phyloP scores from a whole-genome alignment of 116 monocot species.

The Papilionanthe hybrid region DNA sequence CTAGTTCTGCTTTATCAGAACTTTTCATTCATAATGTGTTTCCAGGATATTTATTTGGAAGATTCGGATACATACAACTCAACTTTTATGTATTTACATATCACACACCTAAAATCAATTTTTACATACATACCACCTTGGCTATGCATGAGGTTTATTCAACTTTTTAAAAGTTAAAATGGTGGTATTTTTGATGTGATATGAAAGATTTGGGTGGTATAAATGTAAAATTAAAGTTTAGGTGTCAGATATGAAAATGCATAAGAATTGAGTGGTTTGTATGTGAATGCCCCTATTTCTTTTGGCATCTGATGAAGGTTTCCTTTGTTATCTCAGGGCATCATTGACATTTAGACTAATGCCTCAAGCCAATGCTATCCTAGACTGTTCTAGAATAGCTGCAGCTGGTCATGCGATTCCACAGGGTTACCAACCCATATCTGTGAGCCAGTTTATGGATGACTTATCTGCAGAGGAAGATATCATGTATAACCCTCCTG shows the following conservation, averaged over 20 bases:
- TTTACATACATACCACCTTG: no score
- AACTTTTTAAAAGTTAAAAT: no score
- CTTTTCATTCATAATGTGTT: neutral
- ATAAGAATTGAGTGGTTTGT: no score
- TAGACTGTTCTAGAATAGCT: conserved; percentile 78
- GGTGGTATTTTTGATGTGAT: no score
- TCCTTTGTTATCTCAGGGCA: conserved; percentile 36
- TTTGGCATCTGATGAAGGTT: conserved; percentile 6
- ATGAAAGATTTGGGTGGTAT: no score
- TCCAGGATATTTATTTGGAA: neutral
- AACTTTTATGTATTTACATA: no score
- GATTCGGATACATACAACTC: no score
- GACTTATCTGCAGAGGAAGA: conserved; percentile 71
- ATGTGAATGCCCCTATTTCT: no score
- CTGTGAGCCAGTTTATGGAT: conserved; percentile 95
- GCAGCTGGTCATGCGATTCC: conserved; percentile 85
- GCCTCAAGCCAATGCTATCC: conserved; percentile 71
- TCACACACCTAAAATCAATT: no score
- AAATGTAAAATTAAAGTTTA: no score
- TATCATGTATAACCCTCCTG: conserved; percentile 43
- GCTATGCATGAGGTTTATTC: no score
- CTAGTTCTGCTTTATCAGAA: neutral
- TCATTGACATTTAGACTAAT: conserved; percentile 77
- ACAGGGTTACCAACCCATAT: conserved; percentile 69
- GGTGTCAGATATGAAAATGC: no score